Evolutionary conservation across 2,329 filamentous ascomycete species (phyloP).

Genomic region (Pseudogymnoascus sp.): DNA sequence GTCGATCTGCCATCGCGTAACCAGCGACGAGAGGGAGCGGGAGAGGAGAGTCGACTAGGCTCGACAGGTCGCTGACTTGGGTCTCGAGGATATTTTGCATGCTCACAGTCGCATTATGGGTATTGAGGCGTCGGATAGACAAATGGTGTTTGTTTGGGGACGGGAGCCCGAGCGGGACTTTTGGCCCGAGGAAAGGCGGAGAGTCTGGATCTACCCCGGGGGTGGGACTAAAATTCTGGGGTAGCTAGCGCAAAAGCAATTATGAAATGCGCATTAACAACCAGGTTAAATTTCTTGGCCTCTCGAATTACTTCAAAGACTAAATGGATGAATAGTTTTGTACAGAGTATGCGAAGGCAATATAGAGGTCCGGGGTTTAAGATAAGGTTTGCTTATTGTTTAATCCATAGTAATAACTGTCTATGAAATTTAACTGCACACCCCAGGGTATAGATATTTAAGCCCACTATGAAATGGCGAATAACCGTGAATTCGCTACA

Average conservation of each 20-base stretch:
- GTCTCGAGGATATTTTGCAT: slow-evolving; percentile 26
- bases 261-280: not conserved
- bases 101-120: slow-evolving; percentile 18
- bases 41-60: slow-evolving; percentile 26
- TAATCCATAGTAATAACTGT: not conserved
- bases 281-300: not conserved
- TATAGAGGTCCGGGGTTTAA: not conserved
- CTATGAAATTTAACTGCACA: not conserved
- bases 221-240: not conserved
- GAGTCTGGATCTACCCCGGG: not conserved
- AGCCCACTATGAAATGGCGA: not conserved
- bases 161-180: not conserved
- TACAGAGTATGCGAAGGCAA: not conserved
- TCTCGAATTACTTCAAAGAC: not conserved
- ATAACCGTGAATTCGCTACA: too few species aligned
- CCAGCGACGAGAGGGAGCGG: slow-evolving; percentile 9
- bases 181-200: slow-evolving; percentile 2
- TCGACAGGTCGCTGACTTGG: slow-evolving; percentile 26
- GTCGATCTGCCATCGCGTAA: slow-evolving; percentile 21
- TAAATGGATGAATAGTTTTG: not conserved
- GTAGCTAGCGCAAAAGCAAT: not conserved
- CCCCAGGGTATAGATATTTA: slow-evolving; percentile 1
- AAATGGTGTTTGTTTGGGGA: slow-evolving; percentile 2
- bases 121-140: slow-evolving; percentile 4
- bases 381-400: not conserved